phyloP scores from a whole-genome alignment of 140 eudicot species.

The Flaveria floridana region DNA sequence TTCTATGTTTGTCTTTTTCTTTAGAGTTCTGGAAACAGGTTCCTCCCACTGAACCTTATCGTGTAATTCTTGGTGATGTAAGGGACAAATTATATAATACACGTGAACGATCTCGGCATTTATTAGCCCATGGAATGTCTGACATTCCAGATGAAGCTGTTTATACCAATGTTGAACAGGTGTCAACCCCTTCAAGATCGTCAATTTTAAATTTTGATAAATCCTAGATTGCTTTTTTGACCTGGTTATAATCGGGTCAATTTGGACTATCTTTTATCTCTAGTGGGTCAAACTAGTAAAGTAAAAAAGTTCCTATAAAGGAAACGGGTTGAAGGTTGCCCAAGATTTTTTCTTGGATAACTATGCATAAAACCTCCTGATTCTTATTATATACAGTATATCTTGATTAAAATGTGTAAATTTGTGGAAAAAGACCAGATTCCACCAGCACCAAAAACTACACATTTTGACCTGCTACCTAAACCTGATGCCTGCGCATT shows the following conservation, averaged over 20 bases:
- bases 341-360: not conserved
- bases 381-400: not conserved
- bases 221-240: not conserved
- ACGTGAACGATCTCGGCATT: conserved; percentile 88
- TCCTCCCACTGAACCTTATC: conserved; percentile 89
- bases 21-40: conserved; percentile 94
- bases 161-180: conserved; percentile 83
- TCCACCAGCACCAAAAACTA: not conserved
- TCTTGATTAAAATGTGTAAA: not conserved
- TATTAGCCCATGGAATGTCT: conserved; percentile 67
- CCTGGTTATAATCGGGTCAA: not conserved
- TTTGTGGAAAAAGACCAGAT: not conserved
- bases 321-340: not conserved
- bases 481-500: not conserved
- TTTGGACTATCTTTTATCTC: not conserved
- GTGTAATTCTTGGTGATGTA: conserved; percentile 93
- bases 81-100: conserved; percentile 84
- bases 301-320: not conserved
- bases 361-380: not conserved
- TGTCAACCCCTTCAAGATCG: conserved; percentile 25
- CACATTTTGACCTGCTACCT: not conserved
- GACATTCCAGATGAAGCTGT: conserved; percentile 90
- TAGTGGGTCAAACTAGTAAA: too few relatives aligned
- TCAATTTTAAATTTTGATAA: not conserved
- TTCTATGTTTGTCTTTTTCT: conserved; percentile 10